phyloP scores from a whole-genome alignment of 2,329 filamentous ascomycete genomes.

The Colletotrichum neosansevieriae region DNA sequence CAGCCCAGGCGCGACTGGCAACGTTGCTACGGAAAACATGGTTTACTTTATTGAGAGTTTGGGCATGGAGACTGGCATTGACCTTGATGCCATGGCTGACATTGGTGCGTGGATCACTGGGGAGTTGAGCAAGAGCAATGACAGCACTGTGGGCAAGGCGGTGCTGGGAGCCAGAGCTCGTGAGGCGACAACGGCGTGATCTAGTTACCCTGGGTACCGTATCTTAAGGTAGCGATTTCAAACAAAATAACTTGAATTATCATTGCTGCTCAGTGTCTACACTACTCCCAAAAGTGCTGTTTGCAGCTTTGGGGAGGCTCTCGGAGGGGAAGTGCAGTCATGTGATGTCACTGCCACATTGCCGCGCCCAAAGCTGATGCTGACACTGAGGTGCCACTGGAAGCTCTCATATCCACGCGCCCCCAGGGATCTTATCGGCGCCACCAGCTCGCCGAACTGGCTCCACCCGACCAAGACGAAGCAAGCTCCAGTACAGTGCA shows the following conservation, averaged over 20 bases:
- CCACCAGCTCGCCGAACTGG: conserved; percentile 42
- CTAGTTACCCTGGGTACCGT: neutral
- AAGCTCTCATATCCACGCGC: conserved; percentile 25
- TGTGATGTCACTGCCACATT: conserved; percentile 52
- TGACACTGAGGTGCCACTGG: conserved; percentile 10
- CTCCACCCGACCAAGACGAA: conserved; percentile 55
- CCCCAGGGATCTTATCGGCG: conserved; percentile 40
- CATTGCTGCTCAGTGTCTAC: no score
- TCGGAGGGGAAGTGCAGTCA: conserved; percentile 46
- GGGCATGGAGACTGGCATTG: conserved; percentile 80
- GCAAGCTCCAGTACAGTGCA: conserved; percentile 53
- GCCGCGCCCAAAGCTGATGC: conserved; percentile 15
- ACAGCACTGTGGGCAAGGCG: conserved; percentile 76
- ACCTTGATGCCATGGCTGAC: conserved; percentile 73
- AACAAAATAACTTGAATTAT: neutral
- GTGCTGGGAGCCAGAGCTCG: conserved; percentile 63
- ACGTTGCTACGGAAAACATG: conserved; percentile 87
- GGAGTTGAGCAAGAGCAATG: conserved; percentile 72
- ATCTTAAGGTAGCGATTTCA: neutral
- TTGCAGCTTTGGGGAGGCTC: neutral
- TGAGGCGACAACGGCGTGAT: conserved; percentile 23
- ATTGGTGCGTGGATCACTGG: conserved; percentile 79
- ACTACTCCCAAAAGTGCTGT: neutral
- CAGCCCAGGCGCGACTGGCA: conserved; percentile 86
- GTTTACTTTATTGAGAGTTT: conserved; percentile 82